Conservation (phyloP, 2,329 filamentous ascomycete genomes). For the Endothia cerciana region DNA sequence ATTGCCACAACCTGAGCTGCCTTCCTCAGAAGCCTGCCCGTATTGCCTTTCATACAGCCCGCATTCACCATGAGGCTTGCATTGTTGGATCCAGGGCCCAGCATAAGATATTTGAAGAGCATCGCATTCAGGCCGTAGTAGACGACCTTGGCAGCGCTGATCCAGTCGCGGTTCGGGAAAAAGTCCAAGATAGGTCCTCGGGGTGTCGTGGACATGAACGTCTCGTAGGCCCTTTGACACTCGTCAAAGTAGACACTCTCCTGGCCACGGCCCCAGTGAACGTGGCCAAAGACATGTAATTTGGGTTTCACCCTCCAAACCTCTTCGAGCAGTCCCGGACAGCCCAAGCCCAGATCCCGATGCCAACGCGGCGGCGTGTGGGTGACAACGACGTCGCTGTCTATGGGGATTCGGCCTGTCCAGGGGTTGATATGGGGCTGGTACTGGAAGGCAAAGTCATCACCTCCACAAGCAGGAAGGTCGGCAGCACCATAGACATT, state of each 20-base stretch:
- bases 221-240: conserved; percentile 72
- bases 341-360: conserved; percentile 70
- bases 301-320: conserved; percentile 74
- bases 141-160: conserved; percentile 49
- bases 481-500: conserved; percentile 82
- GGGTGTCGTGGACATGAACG: conserved; percentile 53
- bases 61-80: conserved; percentile 61
- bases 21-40: conserved; percentile 50
- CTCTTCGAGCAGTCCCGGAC: conserved; percentile 70
- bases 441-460: conserved; percentile 80
- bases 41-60: conserved; percentile 58
- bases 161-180: conserved; percentile 51
- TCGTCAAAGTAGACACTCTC: conserved; percentile 76
- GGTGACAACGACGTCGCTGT: conserved; percentile 79
- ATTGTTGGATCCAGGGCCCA: conserved; percentile 53
- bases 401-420: conserved; percentile 69
- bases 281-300: conserved; percentile 84
- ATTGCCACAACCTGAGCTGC: conserved; percentile 42
- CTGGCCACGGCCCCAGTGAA: conserved; percentile 75
- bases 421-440: conserved; percentile 67
- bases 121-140: conserved; percentile 51
- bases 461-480: conserved; percentile 74
- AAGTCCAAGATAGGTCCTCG: conserved; percentile 49
- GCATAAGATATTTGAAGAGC: conserved; percentile 61
- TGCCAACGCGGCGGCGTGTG: conserved; percentile 81